These are phyloP conservation scores for Melanopsichium pennsylvanicum DNA, from an alignment of 1,284 basidiomycete species.

Conservation along the genomic window DNA sequence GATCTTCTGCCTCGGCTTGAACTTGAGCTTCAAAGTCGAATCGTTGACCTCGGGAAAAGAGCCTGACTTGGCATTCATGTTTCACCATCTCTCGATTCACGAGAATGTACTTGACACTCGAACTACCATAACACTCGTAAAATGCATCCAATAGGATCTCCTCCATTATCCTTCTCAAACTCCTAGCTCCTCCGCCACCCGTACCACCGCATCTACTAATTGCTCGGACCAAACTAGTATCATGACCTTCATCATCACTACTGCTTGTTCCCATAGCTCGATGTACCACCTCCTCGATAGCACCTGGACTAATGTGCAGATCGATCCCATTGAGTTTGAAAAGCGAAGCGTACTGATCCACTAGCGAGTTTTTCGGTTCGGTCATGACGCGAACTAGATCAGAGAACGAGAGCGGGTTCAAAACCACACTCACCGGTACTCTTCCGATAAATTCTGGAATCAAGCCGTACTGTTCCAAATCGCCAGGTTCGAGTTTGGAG, in stretches of 20 bases:
- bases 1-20: constrained; percentile 2
- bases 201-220: not conserved
- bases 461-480: constrained; percentile 86
- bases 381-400: constrained; percentile 89
- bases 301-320: constrained; percentile 21
- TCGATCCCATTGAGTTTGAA: constrained; percentile 65
- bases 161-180: constrained; percentile 86
- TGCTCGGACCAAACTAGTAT: too few species aligned
- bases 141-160: constrained; percentile 57
- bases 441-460: constrained; percentile 92
- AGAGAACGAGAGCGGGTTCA: constrained; percentile 75
- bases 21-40: constrained; percentile 17
- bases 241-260: too few species aligned
- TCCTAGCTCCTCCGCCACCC: constrained; percentile 75
- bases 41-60: constrained; percentile 36
- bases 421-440: constrained; percentile 83
- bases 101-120: constrained; percentile 24
- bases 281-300: constrained; percentile 62
- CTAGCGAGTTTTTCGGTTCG: constrained; percentile 86
- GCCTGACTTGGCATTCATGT: not conserved
- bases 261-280: constrained; percentile 57
- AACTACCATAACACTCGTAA: constrained; percentile 26
- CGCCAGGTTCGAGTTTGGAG: constrained; percentile 62
- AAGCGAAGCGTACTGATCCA: constrained; percentile 90
- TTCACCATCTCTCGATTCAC: constrained; percentile 12